A percentile compares a stretch with the other conserved stretches of the same genome.
Evolutionary conservation across 2,329 filamentous ascomycete genomes (phyloP).

Genomic region (Colletotrichum plurivorum): DNA sequence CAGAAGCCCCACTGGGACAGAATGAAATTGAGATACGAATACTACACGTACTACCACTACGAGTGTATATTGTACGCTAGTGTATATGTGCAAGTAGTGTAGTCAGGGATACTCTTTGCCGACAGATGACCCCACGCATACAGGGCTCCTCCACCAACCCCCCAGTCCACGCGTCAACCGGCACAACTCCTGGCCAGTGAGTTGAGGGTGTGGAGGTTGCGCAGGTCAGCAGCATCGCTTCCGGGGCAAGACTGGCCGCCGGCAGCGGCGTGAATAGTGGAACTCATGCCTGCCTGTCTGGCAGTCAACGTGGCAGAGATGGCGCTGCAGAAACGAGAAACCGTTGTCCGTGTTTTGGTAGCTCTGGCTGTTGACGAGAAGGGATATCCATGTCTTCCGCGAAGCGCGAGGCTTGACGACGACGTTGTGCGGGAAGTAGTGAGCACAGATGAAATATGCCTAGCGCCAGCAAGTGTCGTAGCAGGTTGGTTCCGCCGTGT

Average conservation of each 20-base stretch:
- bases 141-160: too few relatives aligned
- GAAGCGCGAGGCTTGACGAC: conserved; percentile 13
- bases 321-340: too few relatives aligned
- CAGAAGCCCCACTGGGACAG: conserved; percentile 15
- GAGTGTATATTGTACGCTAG: not conserved
- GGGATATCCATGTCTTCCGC: conserved; percentile 15
- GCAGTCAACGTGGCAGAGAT: too few relatives aligned
- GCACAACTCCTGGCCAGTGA: too few relatives aligned
- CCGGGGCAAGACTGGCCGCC: too few relatives aligned
- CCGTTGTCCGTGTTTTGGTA: too few relatives aligned
- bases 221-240: too few relatives aligned
- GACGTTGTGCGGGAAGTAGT: not conserved
- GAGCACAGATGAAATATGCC: conserved; percentile 29
- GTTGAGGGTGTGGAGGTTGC: too few relatives aligned
- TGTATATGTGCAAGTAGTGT: too few relatives aligned
- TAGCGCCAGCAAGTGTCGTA: conserved; percentile 10
- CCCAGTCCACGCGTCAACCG: too few relatives aligned
- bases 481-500: conserved; percentile 2
- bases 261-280: too few relatives aligned
- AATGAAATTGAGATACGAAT: conserved; percentile 1
- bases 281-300: too few relatives aligned
- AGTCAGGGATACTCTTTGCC: conserved; percentile 8
- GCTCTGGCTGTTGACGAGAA: not conserved
- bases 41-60: not conserved
- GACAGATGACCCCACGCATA: conserved; percentile 4